These are phyloP conservation scores for Daedaleopsis nitida DNA, from an alignment of 768 basidiomycete species.

Conservation along the genomic window DNA sequence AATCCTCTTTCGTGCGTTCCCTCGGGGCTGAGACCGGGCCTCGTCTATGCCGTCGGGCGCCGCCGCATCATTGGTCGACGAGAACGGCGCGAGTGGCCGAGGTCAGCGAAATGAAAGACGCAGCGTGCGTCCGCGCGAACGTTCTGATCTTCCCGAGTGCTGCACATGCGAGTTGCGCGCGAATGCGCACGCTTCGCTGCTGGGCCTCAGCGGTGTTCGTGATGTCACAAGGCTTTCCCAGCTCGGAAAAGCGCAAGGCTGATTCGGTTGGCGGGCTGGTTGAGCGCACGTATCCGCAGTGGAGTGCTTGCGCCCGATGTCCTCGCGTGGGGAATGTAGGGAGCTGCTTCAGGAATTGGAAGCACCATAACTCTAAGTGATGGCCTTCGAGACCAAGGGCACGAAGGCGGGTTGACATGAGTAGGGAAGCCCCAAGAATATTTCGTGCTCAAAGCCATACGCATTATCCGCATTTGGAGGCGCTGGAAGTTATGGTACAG, in stretches of 20 bases:
- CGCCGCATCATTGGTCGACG: slow-evolving; percentile 6
- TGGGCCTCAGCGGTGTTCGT: not conserved
- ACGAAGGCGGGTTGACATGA: slow-evolving; percentile 1
- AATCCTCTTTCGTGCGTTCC: slow-evolving; percentile 6
- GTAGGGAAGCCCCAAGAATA: slow-evolving; percentile 7
- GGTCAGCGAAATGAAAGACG: slow-evolving; percentile 19
- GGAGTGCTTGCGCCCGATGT: slow-evolving; percentile 5
- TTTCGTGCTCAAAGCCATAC: slow-evolving; percentile 1
- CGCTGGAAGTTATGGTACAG: slow-evolving; percentile 4
- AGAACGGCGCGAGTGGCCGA: slow-evolving; percentile 19
- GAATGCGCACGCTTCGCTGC: not conserved
- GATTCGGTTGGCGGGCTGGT: slow-evolving; percentile 2
- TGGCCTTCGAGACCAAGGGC: slow-evolving; percentile 11
- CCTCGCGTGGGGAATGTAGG: slow-evolving; percentile 4
- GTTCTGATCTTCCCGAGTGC: slow-evolving; percentile 16
- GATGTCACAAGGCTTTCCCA: slow-evolving; percentile 13
- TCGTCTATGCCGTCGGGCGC: slow-evolving; percentile 8
- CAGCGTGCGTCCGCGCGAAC: slow-evolving; percentile 9
- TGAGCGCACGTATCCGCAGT: not conserved
- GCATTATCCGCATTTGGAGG: slow-evolving; percentile 9
- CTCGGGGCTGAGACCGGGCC: slow-evolving; percentile 1
- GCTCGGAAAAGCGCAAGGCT: slow-evolving; percentile 3
- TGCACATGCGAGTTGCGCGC: slow-evolving; percentile 8
- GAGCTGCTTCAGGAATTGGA: slow-evolving; percentile 7
- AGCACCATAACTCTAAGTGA: slow-evolving; percentile 17